Evolutionary conservation across 306 rosid species (phyloP), one percentile per base, ranked within the genome.

Genomic region (Hylodesmum podocarpum): DNA sequence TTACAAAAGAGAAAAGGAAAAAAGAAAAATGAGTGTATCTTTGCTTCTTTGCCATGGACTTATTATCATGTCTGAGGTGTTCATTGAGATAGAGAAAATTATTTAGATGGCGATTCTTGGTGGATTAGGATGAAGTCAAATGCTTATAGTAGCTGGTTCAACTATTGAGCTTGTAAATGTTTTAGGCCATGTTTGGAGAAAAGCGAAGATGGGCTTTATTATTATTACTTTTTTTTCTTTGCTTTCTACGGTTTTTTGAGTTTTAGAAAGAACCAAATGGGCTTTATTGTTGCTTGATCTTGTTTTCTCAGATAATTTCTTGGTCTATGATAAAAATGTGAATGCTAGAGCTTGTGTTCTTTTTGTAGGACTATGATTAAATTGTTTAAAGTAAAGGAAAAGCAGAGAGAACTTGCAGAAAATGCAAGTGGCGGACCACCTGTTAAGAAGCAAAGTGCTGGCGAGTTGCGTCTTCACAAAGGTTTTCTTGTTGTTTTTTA

Each of bases 401-500:
- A 90, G 71, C 98, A 91, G 83, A 86, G 92, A 84, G 96, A 94
- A 71, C 96, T 84, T 51, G 94, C 94, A 19, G 97, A 89, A 71
- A 90, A 85, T 84, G 88, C 94, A 36, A 82, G 73, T 78, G 89
- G 88, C 4, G 97, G 94, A 31, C 75, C 82, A 49, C 93, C 90
- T 6, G 54, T 70, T 7, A 94, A 91, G 96, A 94, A 89, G 84
- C 98, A 90, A 83, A 81, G 86, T 80, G 97, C 98, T 69, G 98
- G 98, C 66, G 97, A 94, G 75, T 73, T 94, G 86, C 98, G 97
- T 79, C 97, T 94, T 83, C 93, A 94, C 78, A 91, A 86, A 91
- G 98, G 98, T 91, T 58, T 65, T 29, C 41, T 18, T 68, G 15
- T 51, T 73, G n/a, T 18, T 34, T 34, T 34, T 25, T 49, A 1